A percentile compares a stretch with the other conserved stretches of the same genome.
Evolutionary conservation across 345 rosid species (phyloP).

Genomic region (Euphorbia tirucalli): DNA sequence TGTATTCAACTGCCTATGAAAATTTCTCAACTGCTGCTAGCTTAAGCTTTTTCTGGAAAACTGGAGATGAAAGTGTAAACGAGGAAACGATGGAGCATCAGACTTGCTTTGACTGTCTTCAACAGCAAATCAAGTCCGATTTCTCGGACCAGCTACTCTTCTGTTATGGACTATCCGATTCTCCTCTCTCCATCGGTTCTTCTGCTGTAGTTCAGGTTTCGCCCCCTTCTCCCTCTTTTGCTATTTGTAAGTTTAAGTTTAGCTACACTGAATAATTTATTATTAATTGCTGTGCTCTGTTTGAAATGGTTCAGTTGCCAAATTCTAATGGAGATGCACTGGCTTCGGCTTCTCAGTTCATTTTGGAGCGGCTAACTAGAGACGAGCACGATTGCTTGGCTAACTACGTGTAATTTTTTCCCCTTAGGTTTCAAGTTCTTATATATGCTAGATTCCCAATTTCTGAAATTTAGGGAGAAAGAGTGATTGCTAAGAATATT

Average conservation of each 20-base stretch:
- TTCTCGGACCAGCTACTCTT: slow-evolving; percentile 58
- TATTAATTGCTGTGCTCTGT: neutral
- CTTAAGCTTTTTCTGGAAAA: neutral
- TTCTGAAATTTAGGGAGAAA: neutral
- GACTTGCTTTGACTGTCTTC: slow-evolving; percentile 68
- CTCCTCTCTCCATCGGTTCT: slow-evolving; percentile 68
- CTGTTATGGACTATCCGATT: slow-evolving; percentile 65
- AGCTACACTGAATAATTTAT: neutral
- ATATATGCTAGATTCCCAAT: neutral
- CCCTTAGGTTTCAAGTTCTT: neutral
- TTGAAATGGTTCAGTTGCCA: slow-evolving; percentile 38
- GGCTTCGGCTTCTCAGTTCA: slow-evolving; percentile 45
- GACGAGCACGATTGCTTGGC: slow-evolving; percentile 48
- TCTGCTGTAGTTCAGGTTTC: slow-evolving; percentile 73
- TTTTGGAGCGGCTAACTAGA: slow-evolving; percentile 50
- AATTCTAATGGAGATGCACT: slow-evolving; percentile 38
- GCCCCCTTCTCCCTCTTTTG: neutral
- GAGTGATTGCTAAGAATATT: neutral
- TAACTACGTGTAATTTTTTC: slow-evolving; percentile 48
- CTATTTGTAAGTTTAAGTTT: neutral
- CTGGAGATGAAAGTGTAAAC: neutral
- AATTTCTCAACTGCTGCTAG: neutral
- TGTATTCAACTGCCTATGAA: neutral
- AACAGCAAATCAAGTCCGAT: slow-evolving; percentile 59
- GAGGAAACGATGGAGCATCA: slow-evolving; percentile 4